Base-by-base conservation (phyloP, 257 asterid species). In the Avicennia marina region DNA sequence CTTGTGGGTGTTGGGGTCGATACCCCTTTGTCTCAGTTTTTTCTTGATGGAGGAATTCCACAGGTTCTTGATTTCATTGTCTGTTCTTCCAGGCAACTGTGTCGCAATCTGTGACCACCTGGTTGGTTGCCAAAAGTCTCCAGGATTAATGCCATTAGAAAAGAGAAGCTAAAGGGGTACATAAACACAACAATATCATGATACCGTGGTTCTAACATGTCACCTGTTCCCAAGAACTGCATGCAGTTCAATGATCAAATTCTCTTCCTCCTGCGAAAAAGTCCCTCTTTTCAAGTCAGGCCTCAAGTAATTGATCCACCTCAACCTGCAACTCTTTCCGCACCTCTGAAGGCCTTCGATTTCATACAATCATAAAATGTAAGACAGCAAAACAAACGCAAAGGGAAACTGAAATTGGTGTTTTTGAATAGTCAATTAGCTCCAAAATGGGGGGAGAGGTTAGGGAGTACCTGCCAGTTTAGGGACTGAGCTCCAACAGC, bases 401-500 rank as follows among this genome's bases (percentile, higher is more conserved):
- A 43, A 13, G 49, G n/a, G 16, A 43, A 7, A 43, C 20, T 13
- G 6, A 6, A 43, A 20, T 43, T 43, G 18, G 5, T 33, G 40
- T 33, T 5, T 4, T 33, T n/a, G n/a, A n/a, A n/a, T n/a, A n/a
- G n/a, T n/a, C n/a, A n/a, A n/a, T n/a, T n/a, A n/a, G n/a, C n/a
- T n/a, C n/a, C n/a, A 29, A 11, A 36, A 36, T 36, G 41, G 41
- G 41, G 2, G 8, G 34, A 29, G 8, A 36, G 10, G 6, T 5
- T 36, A 4, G 13, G 2, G 6, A 29, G 7, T 64, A 84, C 98
- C 98, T 46, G 98, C 95, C 12, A 87, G 81, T 71, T 90, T 90
- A 13, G 98, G 98, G 53, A 90, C 98, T n/a, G 98, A 90, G 47
- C 98, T 90, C 98, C 98, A 90, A 63, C 98, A 90, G 39, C 98